Evolutionary conservation across 208 protist species (phyloP).

Genomic region (Leishmania tarentolae): DNA sequence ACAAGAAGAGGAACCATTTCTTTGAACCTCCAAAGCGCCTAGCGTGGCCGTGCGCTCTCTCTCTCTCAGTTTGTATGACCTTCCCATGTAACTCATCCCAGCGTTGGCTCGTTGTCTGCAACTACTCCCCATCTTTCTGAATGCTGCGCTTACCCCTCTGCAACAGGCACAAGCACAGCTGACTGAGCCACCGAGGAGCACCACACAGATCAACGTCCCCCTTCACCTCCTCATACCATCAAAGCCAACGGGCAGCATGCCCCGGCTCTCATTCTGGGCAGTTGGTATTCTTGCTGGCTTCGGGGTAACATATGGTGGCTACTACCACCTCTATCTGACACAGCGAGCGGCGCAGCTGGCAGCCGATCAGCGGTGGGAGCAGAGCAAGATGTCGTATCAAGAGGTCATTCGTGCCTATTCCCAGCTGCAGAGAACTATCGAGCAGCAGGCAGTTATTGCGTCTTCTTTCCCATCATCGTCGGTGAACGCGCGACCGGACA

Average conservation of each 20-base stretch:
- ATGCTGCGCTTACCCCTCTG: not conserved
- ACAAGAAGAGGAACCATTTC: not conserved
- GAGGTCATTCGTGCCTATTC: conserved; percentile 31
- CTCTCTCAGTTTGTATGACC: not conserved
- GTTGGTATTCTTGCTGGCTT: conserved; percentile 22
- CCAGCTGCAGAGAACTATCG: conserved; percentile 20
- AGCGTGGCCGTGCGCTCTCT: too few species aligned
- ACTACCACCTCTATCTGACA: conserved; percentile 50
- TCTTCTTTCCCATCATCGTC: not conserved
- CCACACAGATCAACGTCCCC: not conserved
- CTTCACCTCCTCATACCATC: not conserved
- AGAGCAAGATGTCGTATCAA: conserved; percentile 16
- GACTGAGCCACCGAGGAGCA: not conserved
- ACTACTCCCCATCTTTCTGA: not conserved
- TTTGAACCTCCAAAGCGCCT: too few species aligned
- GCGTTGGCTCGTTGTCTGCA: not conserved
- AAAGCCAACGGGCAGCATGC: conserved; percentile 3
- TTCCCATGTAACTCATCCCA: not conserved
- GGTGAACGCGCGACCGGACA: not conserved
- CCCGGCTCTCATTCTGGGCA: conserved; percentile 29
- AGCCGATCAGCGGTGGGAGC: conserved; percentile 18
- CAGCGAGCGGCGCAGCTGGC: conserved; percentile 11
- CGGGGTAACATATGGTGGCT: conserved; percentile 40
- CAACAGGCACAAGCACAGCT: conserved; percentile 4
- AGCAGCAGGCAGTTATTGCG: conserved; percentile 11